These are phyloP conservation scores for Diplodia intermedia DNA, from an alignment of 2,329 filamentous ascomycete species.

Conservation along the genomic window DNA sequence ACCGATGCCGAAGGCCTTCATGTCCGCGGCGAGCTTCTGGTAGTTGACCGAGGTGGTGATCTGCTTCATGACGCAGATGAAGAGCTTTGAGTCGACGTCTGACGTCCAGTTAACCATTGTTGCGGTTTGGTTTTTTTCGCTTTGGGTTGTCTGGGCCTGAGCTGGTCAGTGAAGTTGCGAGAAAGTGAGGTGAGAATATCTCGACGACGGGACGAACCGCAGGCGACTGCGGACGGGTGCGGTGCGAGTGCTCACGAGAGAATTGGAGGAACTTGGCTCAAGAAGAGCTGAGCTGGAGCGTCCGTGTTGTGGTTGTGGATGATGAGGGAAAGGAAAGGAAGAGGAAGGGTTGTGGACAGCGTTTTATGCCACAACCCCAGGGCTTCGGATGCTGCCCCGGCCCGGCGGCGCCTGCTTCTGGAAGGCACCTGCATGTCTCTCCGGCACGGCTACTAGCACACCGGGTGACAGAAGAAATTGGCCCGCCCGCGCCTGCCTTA, in stretches of 20 bases:
- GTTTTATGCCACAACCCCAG: neutral
- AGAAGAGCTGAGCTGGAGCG: neutral
- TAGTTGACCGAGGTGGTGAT: slow-evolving; percentile 29
- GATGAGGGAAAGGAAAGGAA: neutral
- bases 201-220: too few relatives aligned
- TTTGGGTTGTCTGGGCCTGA: neutral
- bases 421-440: neutral
- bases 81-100: slow-evolving; percentile 28
- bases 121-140: neutral
- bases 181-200: neutral
- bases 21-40: slow-evolving; percentile 31
- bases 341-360: neutral
- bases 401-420: neutral
- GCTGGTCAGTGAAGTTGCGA: neutral
- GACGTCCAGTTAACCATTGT: slow-evolving; percentile 22
- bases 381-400: neutral
- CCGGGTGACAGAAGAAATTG: too few relatives aligned
- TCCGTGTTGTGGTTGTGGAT: neutral
- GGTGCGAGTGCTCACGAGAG: neutral
- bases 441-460: neutral
- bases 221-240: neutral
- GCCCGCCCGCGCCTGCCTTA: too few relatives aligned
- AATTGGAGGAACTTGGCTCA: neutral
- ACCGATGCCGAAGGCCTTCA: slow-evolving; percentile 33
- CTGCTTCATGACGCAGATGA: slow-evolving; percentile 2